Percentiles rank a stretch among this genome's conserved stretches.
These are phyloP conservation scores for Penicillium sp. DNA, from an alignment of 2,329 filamentous ascomycete genomes.

Conservation along the genomic window DNA sequence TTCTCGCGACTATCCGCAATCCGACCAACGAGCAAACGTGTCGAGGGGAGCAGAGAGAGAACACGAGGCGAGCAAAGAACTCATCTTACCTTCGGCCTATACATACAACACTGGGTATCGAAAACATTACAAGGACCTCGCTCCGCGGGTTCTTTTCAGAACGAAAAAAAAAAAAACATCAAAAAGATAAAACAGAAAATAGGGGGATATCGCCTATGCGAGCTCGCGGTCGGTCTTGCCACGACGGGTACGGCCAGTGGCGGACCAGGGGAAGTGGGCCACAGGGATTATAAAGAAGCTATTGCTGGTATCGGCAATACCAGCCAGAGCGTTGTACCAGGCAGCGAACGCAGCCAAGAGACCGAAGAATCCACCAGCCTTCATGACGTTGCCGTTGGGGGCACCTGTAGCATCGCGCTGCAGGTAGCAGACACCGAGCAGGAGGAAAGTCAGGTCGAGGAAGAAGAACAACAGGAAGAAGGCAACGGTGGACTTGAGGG, in stretches of 20 bases:
- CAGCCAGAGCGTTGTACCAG: slow-evolving; percentile 84
- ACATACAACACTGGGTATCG: slow-evolving; percentile 36
- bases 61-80: not conserved
- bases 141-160: not conserved
- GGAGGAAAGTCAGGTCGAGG: slow-evolving; percentile 72
- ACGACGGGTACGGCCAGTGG: slow-evolving; percentile 65
- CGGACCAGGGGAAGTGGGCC: slow-evolving; percentile 92
- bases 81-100: slow-evolving; percentile 3
- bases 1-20: not conserved
- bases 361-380: slow-evolving; percentile 76
- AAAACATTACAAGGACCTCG: slow-evolving; percentile 28
- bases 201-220: slow-evolving; percentile 26
- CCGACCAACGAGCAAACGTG: slow-evolving; percentile 11
- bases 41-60: not conserved
- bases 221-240: slow-evolving; percentile 52
- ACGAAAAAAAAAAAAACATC: not conserved
- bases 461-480: slow-evolving; percentile 77
- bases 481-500: slow-evolving; percentile 71
- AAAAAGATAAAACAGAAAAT: not conserved
- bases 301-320: slow-evolving; percentile 67
- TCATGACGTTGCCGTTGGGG: slow-evolving; percentile 55
- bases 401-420: slow-evolving; percentile 47
- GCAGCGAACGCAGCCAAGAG: slow-evolving; percentile 76
- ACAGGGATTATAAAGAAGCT: slow-evolving; percentile 95
- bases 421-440: slow-evolving; percentile 66